phyloP scores from a whole-genome alignment of 1,139 yeast species.

The Yamadazyma dendronema region DNA sequence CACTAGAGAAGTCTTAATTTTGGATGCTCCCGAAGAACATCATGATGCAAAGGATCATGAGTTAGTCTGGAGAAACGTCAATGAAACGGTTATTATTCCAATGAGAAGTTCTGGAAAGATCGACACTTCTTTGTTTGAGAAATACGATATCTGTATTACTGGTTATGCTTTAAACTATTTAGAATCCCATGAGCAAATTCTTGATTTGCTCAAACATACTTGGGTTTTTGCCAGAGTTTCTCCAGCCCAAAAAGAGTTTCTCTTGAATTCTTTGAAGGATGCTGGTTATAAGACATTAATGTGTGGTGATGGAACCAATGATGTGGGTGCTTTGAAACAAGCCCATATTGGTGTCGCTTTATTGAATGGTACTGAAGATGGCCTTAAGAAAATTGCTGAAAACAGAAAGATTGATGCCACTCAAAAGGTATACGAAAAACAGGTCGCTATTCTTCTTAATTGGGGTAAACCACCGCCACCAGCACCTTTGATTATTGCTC shows the following conservation, averaged over 20 bases:
- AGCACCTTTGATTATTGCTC: conserved; percentile 85
- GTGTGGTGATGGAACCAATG: conserved; percentile 99
- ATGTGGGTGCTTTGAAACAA: conserved; percentile 98
- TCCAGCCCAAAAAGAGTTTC: conserved; percentile 91
- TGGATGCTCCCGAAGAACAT: conserved; percentile 80
- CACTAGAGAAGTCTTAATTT: conserved; percentile 73
- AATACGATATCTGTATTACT: conserved; percentile 86
- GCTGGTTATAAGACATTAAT: conserved; percentile 91
- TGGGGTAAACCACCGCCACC: conserved; percentile 89
- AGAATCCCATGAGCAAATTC: conserved; percentile 61
- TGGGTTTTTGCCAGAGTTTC: conserved; percentile 99
- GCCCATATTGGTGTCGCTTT: conserved; percentile 98
- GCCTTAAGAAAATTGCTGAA: conserved; percentile 87
- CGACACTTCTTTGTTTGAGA: conserved; percentile 56
- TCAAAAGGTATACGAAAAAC: conserved; percentile 77
- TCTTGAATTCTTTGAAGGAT: conserved; percentile 77
- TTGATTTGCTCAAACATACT: conserved; percentile 75
- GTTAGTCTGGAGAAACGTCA: conserved; percentile 82
- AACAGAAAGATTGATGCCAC: conserved; percentile 66
- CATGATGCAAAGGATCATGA: conserved; percentile 50
- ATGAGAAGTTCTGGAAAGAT: conserved; percentile 61
- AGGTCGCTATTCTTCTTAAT: conserved; percentile 68
- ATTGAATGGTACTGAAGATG: conserved; percentile 94
- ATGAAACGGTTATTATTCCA: conserved; percentile 72
- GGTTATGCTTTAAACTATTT: conserved; percentile 83